These are phyloP conservation scores for Dactylonectria macrodidyma DNA, from an alignment of 2,329 filamentous ascomycete species.

Conservation along the genomic window DNA sequence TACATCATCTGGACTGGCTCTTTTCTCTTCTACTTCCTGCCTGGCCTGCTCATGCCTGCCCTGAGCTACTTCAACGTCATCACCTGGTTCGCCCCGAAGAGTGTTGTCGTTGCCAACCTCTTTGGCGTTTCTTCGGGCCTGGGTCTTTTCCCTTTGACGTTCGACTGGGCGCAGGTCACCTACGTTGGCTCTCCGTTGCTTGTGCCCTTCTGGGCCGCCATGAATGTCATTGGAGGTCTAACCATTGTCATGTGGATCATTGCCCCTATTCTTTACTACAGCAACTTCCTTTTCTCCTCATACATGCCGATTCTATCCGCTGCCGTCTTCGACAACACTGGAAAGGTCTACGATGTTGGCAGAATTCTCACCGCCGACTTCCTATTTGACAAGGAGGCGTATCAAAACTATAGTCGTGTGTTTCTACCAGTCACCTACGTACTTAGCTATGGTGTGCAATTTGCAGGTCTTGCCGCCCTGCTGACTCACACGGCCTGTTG, in stretches of 20 bases:
- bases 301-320: slow-evolving; percentile 91
- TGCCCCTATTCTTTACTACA: slow-evolving; percentile 85
- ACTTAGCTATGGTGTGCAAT: slow-evolving; percentile 88
- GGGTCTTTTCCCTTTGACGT: slow-evolving; percentile 87
- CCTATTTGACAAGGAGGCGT: slow-evolving; percentile 82
- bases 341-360: slow-evolving; percentile 84
- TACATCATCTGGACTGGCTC: slow-evolving; percentile 78
- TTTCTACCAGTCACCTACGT: slow-evolving; percentile 92
- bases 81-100: slow-evolving; percentile 90
- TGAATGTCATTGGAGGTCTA: slow-evolving; percentile 86
- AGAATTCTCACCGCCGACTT: slow-evolving; percentile 85
- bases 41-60: slow-evolving; percentile 85
- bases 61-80: slow-evolving; percentile 91
- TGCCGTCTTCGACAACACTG: slow-evolving; percentile 88
- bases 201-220: slow-evolving; percentile 88
- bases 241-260: slow-evolving; percentile 89
- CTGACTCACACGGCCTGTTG: slow-evolving; percentile 87
- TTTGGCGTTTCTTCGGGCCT: slow-evolving; percentile 90
- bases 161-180: slow-evolving; percentile 93
- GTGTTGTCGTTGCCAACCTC: slow-evolving; percentile 87
- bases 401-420: slow-evolving; percentile 85
- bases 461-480: slow-evolving; percentile 84
- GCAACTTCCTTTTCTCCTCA: slow-evolving; percentile 83
- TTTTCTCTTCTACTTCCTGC: slow-evolving; percentile 88
- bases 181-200: slow-evolving; percentile 89